Conservation (phyloP, 192 early-diverging fungal species). For the Geranomyces michiganensis region DNA sequence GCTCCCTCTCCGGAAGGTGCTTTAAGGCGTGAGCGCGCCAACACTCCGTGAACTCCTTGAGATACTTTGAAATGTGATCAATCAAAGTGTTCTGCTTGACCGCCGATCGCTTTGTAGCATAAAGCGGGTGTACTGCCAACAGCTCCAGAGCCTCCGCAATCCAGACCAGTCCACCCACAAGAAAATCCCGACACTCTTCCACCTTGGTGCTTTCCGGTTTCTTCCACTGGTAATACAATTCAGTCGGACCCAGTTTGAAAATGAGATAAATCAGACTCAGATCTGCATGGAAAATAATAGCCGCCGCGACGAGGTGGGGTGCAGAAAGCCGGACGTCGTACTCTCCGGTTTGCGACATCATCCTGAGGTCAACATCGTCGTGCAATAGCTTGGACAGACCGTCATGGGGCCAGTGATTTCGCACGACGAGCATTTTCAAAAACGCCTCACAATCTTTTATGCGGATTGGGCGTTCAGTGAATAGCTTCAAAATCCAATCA, state of each 20-base stretch:
- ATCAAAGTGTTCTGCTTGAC: neutral
- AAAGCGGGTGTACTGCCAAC: neutral
- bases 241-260: neutral
- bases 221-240: no score
- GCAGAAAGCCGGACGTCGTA: neutral
- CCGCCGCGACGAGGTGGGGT: neutral
- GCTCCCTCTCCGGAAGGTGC: neutral
- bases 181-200: neutral
- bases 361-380: neutral
- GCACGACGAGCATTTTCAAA: neutral
- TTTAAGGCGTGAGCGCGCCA: neutral
- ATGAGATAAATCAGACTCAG: neutral
- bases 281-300: neutral
- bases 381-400: neutral
- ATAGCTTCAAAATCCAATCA: neutral
- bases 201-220: no score
- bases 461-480: neutral
- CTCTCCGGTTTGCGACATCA: neutral
- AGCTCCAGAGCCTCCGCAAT: neutral
- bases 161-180: neutral
- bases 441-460: neutral
- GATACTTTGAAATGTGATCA: neutral
- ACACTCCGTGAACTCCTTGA: neutral
- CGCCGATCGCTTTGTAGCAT: neutral
- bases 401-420: neutral